A percentile compares a stretch with the other conserved stretches of the same genome.
Conservation (phyloP, 441 rosid genomes). For the Viola pubescens region DNA sequence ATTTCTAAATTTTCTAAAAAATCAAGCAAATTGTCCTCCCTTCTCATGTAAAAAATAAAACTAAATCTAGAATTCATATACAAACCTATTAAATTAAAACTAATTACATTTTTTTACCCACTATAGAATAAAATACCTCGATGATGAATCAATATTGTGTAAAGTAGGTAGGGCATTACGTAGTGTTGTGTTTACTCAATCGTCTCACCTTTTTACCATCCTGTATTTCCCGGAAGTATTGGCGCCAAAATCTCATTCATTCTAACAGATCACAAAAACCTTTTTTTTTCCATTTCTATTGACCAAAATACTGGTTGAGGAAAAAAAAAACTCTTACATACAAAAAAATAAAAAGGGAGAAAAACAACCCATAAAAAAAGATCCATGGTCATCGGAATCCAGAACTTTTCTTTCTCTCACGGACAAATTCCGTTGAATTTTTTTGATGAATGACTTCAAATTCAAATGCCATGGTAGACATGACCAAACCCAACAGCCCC, state of each 20-base stretch:
- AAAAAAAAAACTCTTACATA: neutral
- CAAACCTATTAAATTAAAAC: no score
- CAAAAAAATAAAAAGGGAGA: neutral
- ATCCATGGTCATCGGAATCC: constrained; percentile 2
- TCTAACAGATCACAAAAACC: constrained; percentile 25
- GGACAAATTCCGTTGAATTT: neutral
- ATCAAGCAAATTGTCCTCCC: no score
- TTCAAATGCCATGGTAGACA: constrained; percentile 18
- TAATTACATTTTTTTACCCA: no score
- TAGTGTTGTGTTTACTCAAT: constrained; percentile 5
- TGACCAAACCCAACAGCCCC: constrained; percentile 28
- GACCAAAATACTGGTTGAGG: neutral
- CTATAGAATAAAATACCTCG: no score
- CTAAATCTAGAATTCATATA: no score
- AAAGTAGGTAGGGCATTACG: no score
- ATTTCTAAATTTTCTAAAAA: no score
- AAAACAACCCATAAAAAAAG: constrained; percentile 10
- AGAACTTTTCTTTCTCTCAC: constrained; percentile 1
- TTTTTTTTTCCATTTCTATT: constrained; percentile 7
- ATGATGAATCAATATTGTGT: no score
- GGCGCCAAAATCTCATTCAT: constrained; percentile 52
- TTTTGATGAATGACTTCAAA: constrained; percentile 34
- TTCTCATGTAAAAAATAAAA: no score
- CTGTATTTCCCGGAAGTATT: constrained; percentile 37
- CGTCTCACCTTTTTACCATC: constrained; percentile 14